Base-by-base conservation (phyloP, 306 rosid species). In the Crotalaria pallida region DNA sequence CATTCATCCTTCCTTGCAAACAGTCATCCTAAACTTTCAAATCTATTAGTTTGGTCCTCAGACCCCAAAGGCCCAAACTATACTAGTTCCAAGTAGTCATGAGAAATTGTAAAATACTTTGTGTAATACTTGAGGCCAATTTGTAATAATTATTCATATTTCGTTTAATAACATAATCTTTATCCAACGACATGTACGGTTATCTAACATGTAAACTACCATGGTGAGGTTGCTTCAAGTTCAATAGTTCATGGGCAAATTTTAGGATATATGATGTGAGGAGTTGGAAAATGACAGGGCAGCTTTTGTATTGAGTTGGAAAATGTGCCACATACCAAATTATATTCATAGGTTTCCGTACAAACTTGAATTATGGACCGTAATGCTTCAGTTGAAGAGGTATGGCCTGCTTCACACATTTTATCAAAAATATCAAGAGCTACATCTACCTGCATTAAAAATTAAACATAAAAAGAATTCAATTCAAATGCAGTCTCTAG, bases 361-460 rank as follows among this genome's bases (percentile, higher is more conserved):
- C 78, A 64, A n/a, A 77, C 84, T 23, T 64, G 86, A 68, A 94
- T 75, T 75, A 94, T 79, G 78, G 78, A 48, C 47, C 80, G 82
- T 51, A 90, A 67, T 67, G 69, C 79, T 58, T 59, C 72, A 6
- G 65, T 58, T 34, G 96, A 80, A n/a, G 76, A 58, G 49, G 47
- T 64, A 76, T 80, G 71, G 68, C 87, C 98, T 67, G 72, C 79
- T 78, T 86, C 79, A 81, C 85, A 84, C 89, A 88, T 81, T 76
- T 81, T 83, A 41, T 87, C 86, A 58, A 82, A 85, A 40, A 88
- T 33, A 73, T 84, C 88, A 84, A 93, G 84, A 67, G 94, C 98
- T 49, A 18, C 33, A 67, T 79, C 87, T 76, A 85, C 87, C 98
- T 93, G 81, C 63, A 74, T 77, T 49, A 48, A 41, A 47, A 79